Conservation (phyloP, 352 stramenopile species). For the Phytopythium sindhum region DNA sequence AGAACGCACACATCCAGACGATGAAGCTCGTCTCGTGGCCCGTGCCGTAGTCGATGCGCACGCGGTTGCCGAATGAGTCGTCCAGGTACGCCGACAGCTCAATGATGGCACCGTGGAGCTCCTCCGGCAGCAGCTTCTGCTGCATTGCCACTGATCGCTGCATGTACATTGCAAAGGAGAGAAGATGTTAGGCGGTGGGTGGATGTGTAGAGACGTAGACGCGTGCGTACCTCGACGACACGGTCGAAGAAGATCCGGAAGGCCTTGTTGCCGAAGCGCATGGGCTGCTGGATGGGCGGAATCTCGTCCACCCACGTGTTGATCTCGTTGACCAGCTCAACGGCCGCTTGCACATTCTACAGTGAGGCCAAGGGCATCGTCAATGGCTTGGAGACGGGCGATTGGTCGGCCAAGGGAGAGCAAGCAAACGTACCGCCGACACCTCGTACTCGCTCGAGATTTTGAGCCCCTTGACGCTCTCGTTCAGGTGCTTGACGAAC, state of each 20-base stretch:
- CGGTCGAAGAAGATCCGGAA: conserved; percentile 90
- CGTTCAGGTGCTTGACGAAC: conserved; percentile 81
- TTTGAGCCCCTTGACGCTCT: conserved; percentile 61
- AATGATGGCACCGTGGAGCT: conserved; percentile 61
- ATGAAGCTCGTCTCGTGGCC: conserved; percentile 98
- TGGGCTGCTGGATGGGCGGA: conserved; percentile 90
- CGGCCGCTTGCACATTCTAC: conserved; percentile 70
- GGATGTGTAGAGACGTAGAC: neutral
- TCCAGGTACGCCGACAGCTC: conserved; percentile 95
- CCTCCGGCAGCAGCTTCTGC: conserved; percentile 52
- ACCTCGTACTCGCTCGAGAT: conserved; percentile 65
- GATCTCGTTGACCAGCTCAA: conserved; percentile 61
- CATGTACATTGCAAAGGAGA: neutral
- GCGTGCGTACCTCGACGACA: conserved; percentile 49
- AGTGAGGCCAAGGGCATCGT: neutral
- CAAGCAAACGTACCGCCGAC: conserved; percentile 47
- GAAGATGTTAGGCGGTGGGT: neutral
- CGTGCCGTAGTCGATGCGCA: conserved; percentile 98
- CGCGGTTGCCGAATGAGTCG: conserved; percentile 96
- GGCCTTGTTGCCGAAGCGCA: conserved; percentile 95
- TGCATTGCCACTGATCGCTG: conserved; percentile 58
- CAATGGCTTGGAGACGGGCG: neutral
- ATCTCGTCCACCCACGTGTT: conserved; percentile 90
- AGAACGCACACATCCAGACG: conserved; percentile 88
- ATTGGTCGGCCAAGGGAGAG: neutral